Evolutionary conservation across 2,329 filamentous ascomycete species (phyloP), one percentile per base, ranked within the genome.

Genomic region (Fusarium sp.): DNA sequence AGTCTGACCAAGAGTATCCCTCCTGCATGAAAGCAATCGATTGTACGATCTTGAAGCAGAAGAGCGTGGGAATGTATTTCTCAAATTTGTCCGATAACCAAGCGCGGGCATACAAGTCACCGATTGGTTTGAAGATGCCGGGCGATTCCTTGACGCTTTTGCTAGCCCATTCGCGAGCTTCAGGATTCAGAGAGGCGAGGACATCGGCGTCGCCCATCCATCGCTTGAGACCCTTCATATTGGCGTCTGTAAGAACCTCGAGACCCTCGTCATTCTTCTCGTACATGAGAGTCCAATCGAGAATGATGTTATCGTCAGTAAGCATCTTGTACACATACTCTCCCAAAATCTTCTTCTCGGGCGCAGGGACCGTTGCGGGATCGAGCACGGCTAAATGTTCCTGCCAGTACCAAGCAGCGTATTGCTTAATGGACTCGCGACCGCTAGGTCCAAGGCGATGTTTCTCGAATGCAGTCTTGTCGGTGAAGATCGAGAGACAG

Each of bases 351-450:
- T 71, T 71, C 62, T 81, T 82, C 44, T 81, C 75, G 0, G 70
- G 54, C 0, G 52, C 57, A 0, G 75, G 64, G 1, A 81, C 69
- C 0, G 63, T 63, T 0, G 62, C 48, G 2, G 76, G 76, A 41
- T 82, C 77, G 16, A 83, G 70, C 1, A 75, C 76, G 0, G 76
- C 76, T 14, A 82, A 56, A 65, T 83, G 81, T 37, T 83, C 81
- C 51, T 81, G 81, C 81, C 81, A 83, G 58, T 83, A 83, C 81
- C 81, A 82, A 0, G 81, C 81, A 1, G 81, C 80, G 37, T 83
- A 83, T 45, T 81, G 78, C 58, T 74, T 79, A 21, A 80, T 77
- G 0, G 79, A 73, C 9, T 77, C 69, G 3, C 72, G 74, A 0
- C 77, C 76, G 18, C 48, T 69, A 3, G 66, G 55, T 0, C 75